phyloP scores from a whole-genome alignment of 805 yeast species.

The Kregervanrija delftensis region DNA sequence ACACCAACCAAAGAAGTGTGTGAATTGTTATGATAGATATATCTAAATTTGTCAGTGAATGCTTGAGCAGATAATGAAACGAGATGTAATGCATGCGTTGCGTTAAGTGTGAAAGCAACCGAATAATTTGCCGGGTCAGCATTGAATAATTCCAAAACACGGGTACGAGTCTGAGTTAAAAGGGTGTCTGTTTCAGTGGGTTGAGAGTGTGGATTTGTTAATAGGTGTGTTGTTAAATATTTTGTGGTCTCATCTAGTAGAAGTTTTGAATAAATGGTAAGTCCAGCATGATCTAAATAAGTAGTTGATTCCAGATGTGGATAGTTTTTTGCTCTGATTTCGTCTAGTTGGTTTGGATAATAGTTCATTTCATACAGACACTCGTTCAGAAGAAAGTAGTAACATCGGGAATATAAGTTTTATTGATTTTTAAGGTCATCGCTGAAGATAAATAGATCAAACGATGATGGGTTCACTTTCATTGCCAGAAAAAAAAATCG shows the following conservation, averaged over 20 bases:
- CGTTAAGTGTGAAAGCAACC: slow-evolving; percentile 33
- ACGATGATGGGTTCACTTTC: too few species aligned
- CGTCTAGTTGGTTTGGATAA: slow-evolving; percentile 10
- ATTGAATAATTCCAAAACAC: slow-evolving; percentile 26
- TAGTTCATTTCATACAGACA: too few species aligned
- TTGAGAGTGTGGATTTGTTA: slow-evolving; percentile 38
- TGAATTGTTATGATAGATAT: slow-evolving; percentile 26
- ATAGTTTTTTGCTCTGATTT: slow-evolving; percentile 16
- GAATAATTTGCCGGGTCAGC: slow-evolving; percentile 31
- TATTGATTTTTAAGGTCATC: too few species aligned
- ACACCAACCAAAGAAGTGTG: slow-evolving; percentile 40
- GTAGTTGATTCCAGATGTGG: slow-evolving; percentile 18
- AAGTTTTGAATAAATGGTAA: slow-evolving; percentile 28
- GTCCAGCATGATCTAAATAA: slow-evolving; percentile 40
- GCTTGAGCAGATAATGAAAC: too few species aligned
- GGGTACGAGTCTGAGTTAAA: slow-evolving; percentile 22
- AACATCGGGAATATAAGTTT: too few species aligned
- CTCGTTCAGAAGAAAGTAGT: too few species aligned
- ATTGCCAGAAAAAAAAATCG: too few species aligned
- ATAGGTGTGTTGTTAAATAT: slow-evolving; percentile 17
- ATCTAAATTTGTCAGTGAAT: slow-evolving; percentile 11
- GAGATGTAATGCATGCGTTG: slow-evolving; percentile 33
- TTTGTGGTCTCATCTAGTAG: slow-evolving; percentile 22
- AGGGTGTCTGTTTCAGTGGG: slow-evolving; percentile 23
- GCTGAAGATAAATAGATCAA: too few species aligned